These are phyloP conservation scores for Diaporthe sp. DNA, from an alignment of 2,329 filamentous ascomycete genomes.

Conservation along the genomic window DNA sequence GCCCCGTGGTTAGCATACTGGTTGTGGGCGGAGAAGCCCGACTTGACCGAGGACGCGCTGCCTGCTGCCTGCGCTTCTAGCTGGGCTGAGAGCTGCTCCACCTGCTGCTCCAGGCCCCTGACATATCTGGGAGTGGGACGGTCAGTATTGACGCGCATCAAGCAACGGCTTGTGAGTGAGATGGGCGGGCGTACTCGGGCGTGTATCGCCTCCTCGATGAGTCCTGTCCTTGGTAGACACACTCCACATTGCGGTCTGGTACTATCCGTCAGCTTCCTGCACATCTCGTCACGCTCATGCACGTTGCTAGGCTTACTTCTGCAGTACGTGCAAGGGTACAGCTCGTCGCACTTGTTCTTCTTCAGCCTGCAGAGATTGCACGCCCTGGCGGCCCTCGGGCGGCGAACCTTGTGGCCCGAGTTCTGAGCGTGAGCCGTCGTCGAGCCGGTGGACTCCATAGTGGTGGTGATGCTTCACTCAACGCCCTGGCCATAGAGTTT, in stretches of 20 bases:
- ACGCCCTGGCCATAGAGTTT: constrained; percentile 1
- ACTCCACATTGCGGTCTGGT: constrained; percentile 44
- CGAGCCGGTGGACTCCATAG: constrained; percentile 20
- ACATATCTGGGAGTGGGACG: constrained; percentile 42
- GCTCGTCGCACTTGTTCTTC: constrained; percentile 63
- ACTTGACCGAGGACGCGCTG: constrained; percentile 26
- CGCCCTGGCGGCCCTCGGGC: constrained; percentile 58
- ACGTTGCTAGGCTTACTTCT: constrained; percentile 50
- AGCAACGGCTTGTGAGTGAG: neutral
- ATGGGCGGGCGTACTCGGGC: constrained; percentile 40
- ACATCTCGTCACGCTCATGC: too few relatives aligned
- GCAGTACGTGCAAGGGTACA: constrained; percentile 54
- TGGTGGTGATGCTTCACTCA: constrained; percentile 6
- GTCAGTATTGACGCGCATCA: constrained; percentile 26
- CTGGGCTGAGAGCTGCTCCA: constrained; percentile 33
- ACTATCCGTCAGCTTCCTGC: neutral
- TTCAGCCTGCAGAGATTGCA: constrained; percentile 60
- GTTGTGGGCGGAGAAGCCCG: constrained; percentile 27
- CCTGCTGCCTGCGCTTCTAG: constrained; percentile 26
- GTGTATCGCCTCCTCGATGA: constrained; percentile 41
- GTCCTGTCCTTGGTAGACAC: constrained; percentile 47
- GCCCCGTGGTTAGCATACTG: constrained; percentile 25
- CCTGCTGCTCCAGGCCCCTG: constrained; percentile 36
- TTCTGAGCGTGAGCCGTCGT: constrained; percentile 31
- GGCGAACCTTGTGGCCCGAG: constrained; percentile 38